A percentile compares a stretch with the other conserved stretches of the same genome.
Conservation (phyloP, 768 basidiomycete species). For the Mycena belliarum region DNA sequence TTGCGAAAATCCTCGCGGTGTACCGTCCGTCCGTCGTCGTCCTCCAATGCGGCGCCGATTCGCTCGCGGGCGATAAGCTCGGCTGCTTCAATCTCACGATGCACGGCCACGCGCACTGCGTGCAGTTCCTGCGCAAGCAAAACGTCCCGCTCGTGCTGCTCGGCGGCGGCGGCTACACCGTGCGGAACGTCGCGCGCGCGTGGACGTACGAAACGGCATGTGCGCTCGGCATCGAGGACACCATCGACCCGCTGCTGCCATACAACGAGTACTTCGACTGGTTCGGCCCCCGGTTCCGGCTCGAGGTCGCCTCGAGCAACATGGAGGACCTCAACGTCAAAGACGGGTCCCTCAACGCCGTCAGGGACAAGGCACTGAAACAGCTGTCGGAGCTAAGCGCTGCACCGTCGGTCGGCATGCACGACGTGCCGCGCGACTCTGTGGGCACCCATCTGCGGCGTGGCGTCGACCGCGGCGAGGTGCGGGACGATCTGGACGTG, state of each 20-base stretch:
- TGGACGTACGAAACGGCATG: constrained; percentile 99
- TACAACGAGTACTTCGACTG: constrained; percentile 95
- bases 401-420: constrained; percentile 87
- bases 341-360: constrained; percentile 77
- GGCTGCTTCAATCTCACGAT: constrained; percentile 96
- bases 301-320: constrained; percentile 90
- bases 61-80: constrained; percentile 90
- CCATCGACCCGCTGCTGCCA: constrained; percentile 75
- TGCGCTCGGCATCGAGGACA: constrained; percentile 82
- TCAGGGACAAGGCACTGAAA: constrained; percentile 45
- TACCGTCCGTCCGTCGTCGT: constrained; percentile 86
- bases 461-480: constrained; percentile 47
- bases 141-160: constrained; percentile 88
- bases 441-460: constrained; percentile 65
- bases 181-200: constrained; percentile 91
- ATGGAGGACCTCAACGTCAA: constrained; percentile 91
- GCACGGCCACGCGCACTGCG: constrained; percentile 92
- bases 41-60: constrained; percentile 95
- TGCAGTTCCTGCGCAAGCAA: constrained; percentile 79
- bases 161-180: constrained; percentile 96
- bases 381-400: constrained; percentile 47
- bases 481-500: constrained; percentile 63
- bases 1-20: constrained; percentile 83
- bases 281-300: constrained; percentile 92
- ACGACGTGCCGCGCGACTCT: constrained; percentile 75